Evolutionary conservation across 192 early-diverging fungal genomes (phyloP), one percentile per base, ranked within the genome.

Genomic region (Podila horticola): DNA sequence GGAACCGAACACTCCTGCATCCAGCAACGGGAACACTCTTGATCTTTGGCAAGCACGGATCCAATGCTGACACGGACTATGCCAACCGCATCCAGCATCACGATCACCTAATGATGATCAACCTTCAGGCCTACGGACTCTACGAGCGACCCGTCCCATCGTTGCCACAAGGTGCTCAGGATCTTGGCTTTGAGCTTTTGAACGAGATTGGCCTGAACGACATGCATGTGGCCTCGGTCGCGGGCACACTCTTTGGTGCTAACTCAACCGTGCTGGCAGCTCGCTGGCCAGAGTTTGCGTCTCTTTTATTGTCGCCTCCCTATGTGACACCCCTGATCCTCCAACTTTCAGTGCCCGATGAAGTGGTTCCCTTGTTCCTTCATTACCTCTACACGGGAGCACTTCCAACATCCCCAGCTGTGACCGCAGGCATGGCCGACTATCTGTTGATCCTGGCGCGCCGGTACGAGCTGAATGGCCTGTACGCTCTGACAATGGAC

Each of bases 311-410:
- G 38, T 69, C 67, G 12, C 67, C 67, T 3, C 67, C 67, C 12
- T 69, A 69, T 69, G 67, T 69, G 67, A 69, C 67, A 30, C 67
- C 67, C 3, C 48, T 69, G 45, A 48, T 59, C 57, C 24, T 69
- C 41, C 41, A 41, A 17, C 38, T 69, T 19, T 58, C 67, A 19
- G 67, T 61, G 20, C 67, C 67, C 9, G 67, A 69, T 48, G 58
- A 59, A 3, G 58, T 69, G 9, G 45, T 69, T 4, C 67, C 67
- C 28, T 33, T 69, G 19, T 69, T 69, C 29, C 41, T 69, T 15
- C 67, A 69, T 17, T 69, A 69, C 58, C 36, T 69, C 15, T 69
- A 69, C 67, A 69, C 67, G 0, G 67, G 67, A 10, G 33, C 58
- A 19, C 36, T 69, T 2, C 58, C 67, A 13, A 30, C 30, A 19